Conservation (phyloP, 148 eudicot genomes). For the Agrostemma githago region DNA sequence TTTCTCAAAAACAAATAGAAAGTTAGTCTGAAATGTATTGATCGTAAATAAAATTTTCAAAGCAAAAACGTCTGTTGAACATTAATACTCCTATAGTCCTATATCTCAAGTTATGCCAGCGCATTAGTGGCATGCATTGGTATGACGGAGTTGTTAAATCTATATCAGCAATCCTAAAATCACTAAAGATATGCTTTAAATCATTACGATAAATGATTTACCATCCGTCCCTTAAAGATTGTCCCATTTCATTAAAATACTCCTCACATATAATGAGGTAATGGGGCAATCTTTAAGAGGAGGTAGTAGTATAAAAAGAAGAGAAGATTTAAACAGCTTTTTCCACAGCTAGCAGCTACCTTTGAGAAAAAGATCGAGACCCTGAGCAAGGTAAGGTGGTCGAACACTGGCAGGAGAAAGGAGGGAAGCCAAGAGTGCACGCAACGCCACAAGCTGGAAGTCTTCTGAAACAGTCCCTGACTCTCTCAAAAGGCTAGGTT, state of each 20-base stretch:
- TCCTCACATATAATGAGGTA: no score
- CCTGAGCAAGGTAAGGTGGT: conserved; percentile 60
- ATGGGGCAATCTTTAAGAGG: no score
- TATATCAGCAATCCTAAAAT: not conserved
- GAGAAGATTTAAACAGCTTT: not conserved
- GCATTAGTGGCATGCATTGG: not conserved
- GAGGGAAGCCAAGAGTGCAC: conserved; percentile 81
- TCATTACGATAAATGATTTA: not conserved
- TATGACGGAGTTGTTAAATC: not conserved
- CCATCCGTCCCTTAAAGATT: no score
- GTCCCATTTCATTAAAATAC: no score
- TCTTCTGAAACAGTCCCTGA: conserved; percentile 43
- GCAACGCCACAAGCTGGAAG: conserved; percentile 74
- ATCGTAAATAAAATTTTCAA: not conserved
- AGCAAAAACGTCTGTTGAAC: not conserved
- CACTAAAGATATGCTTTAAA: not conserved
- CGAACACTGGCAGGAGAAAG: conserved; percentile 65
- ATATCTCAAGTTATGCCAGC: not conserved
- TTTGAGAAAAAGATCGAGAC: conserved; percentile 70
- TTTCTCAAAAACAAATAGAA: not conserved
- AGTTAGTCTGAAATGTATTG: not conserved
- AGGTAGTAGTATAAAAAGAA: not conserved
- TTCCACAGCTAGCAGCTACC: conserved; percentile 37
- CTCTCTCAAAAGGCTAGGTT: conserved; percentile 22
- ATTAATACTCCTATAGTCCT: not conserved